phyloP scores from a whole-genome alignment of 2,329 filamentous ascomycete genomes.

The Calonectria pauciramosa region DNA sequence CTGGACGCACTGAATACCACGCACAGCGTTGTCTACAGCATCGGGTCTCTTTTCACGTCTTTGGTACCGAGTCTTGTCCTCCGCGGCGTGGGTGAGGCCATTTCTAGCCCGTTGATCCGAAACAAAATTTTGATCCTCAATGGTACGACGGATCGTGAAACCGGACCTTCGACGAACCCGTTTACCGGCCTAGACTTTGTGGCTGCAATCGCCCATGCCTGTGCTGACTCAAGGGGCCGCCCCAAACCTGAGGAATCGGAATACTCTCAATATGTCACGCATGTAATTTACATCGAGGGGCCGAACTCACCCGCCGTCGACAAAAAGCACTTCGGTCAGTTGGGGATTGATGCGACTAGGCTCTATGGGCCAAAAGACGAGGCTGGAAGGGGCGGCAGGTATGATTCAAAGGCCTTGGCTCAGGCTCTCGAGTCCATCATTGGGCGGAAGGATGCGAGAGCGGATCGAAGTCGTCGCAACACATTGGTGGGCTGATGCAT shows the following conservation, averaged over 20 bases:
- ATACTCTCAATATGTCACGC: constrained; percentile 81
- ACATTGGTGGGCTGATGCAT: constrained; percentile 54
- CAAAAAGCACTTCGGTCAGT: constrained; percentile 68
- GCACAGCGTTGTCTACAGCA: constrained; percentile 86
- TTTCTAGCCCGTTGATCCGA: constrained; percentile 58
- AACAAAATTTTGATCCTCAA: constrained; percentile 90
- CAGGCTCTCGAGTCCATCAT: constrained; percentile 85
- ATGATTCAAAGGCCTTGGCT: constrained; percentile 81
- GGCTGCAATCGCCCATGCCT: constrained; percentile 81
- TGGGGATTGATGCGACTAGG: constrained; percentile 84
- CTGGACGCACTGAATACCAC: constrained; percentile 75
- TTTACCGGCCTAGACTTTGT: constrained; percentile 88
- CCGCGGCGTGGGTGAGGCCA: constrained; percentile 76
- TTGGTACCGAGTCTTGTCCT: constrained; percentile 87
- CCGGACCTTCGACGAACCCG: constrained; percentile 74
- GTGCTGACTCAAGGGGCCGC: constrained; percentile 74
- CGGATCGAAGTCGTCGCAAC: constrained; percentile 59
- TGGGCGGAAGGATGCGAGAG: constrained; percentile 63
- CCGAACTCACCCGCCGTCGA: constrained; percentile 79
- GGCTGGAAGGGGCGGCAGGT: constrained; percentile 65
- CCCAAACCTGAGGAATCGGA: constrained; percentile 56
- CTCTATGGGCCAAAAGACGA: constrained; percentile 78
- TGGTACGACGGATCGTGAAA: constrained; percentile 87
- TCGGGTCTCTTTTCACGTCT: constrained; percentile 94
- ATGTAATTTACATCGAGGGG: constrained; percentile 84